phyloP scores from a whole-genome alignment of 768 basidiomycete genomes.

The Lyophyllum semitale region DNA sequence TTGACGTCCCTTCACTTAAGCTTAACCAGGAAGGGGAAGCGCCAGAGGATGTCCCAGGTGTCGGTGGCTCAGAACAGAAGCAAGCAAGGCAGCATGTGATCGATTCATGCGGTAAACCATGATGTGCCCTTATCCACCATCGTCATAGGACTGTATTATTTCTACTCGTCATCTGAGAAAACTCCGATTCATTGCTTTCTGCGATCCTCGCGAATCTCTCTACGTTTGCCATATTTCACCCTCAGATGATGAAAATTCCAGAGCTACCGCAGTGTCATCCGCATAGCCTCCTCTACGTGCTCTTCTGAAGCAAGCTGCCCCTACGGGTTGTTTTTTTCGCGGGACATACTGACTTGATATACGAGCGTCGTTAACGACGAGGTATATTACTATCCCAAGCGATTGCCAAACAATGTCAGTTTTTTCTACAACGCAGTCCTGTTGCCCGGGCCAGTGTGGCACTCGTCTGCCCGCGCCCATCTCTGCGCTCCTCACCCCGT shows the following conservation, averaged over 20 bases:
- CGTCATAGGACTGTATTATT: neutral
- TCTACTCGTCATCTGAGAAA: neutral
- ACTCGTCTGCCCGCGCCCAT: too few relatives aligned
- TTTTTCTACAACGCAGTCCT: too few relatives aligned
- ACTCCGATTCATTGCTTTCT: neutral
- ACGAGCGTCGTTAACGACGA: too few relatives aligned
- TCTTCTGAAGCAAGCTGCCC: too few relatives aligned
- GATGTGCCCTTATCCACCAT: conserved; percentile 11
- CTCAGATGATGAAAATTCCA: too few relatives aligned
- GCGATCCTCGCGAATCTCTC: neutral
- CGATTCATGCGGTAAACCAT: conserved; percentile 67
- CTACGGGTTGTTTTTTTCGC: too few relatives aligned
- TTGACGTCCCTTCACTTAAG: conserved; percentile 40
- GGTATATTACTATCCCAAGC: neutral
- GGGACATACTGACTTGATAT: too few relatives aligned
- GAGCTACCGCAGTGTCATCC: too few relatives aligned
- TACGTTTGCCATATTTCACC: neutral
- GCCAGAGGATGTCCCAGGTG: conserved; percentile 89
- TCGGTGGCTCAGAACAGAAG: conserved; percentile 88
- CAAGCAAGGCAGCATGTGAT: conserved; percentile 76
- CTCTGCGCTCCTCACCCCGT: too few relatives aligned
- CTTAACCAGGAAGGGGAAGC: conserved; percentile 81
- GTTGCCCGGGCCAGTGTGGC: too few relatives aligned
- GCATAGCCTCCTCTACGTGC: too few relatives aligned
- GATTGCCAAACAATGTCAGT: neutral